Evolutionary conservation across 768 basidiomycete species (phyloP), one percentile per base, ranked within the genome.

Genomic region (Tricholoma matsutake): DNA sequence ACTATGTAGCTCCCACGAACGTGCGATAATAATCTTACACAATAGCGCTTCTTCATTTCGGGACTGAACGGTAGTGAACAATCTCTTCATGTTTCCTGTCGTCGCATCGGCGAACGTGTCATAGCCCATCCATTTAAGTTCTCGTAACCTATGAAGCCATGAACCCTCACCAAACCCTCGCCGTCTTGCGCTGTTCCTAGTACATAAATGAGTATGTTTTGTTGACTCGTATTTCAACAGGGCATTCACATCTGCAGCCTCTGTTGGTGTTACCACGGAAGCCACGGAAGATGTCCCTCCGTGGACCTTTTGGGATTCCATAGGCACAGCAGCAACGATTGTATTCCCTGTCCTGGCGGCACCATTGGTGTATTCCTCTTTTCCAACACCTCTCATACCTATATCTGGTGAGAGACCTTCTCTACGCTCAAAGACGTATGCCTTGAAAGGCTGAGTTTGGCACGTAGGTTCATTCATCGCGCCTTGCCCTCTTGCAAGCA

Each of bases 291-390:
- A 59, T 20, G 56, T 56, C 2, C 54, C 43, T 31, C 61, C 61
- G 29, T 63, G 61, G 61, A 63, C 56, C 11, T 14, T 56, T 29
- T 34, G 20, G 22, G 54, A 63, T 56, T 55, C 52, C 7, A 18
- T 63, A 14, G 57, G 61, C 54, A 51, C 52, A 37, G 18, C 58
- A 57, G 43, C 57, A n/a, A 39, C 32, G 18, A 31, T 60, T 29
- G 25, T 43, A 13, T 14, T 56, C 41, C 59, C 63, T 28, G 52
- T 60, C 13, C 29, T 39, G 25, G 52, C 28, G 29, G 59, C 56
- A 37, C 62, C 62, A 16, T 53, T 63, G 41, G 32, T 60, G 6
- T 60, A 34, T 31, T 39, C 58, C 20, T 29, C 25, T 22, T 29
- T 45, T n/a, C 6, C 28, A 16, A 35, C 18, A 31, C 51, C 52